Evolutionary conservation across 352 stramenopile species (phyloP).

Genomic region (Globisporangium iwayamae): DNA sequence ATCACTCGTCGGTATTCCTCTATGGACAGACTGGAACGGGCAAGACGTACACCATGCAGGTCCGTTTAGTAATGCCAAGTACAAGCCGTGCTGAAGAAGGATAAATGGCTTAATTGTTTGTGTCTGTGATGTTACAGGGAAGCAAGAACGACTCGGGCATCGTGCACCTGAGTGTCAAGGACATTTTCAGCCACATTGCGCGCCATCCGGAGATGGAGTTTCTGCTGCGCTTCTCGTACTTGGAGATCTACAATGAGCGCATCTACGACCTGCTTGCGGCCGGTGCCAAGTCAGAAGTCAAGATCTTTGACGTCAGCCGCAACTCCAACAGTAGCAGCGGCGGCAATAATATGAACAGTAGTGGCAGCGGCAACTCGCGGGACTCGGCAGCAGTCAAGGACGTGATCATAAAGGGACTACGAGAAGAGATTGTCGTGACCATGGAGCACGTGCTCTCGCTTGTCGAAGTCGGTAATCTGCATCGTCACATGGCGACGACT

Average conservation of each 20-base stretch:
- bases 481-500: slow-evolving; percentile 74
- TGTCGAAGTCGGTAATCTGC: slow-evolving; percentile 72
- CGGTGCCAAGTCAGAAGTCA: slow-evolving; percentile 61
- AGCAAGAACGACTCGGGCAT: slow-evolving; percentile 60
- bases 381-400: slow-evolving; percentile 51
- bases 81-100: not conserved
- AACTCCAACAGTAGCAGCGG: slow-evolving; percentile 21
- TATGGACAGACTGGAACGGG: slow-evolving; percentile 90
- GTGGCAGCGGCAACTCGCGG: slow-evolving; percentile 17
- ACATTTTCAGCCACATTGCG: slow-evolving; percentile 86
- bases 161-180: slow-evolving; percentile 81
- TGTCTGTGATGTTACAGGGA: slow-evolving; percentile 20
- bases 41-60: slow-evolving; percentile 84
- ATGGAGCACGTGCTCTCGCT: slow-evolving; percentile 84
- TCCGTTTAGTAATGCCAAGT: slow-evolving; percentile 7
- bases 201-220: slow-evolving; percentile 55
- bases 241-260: slow-evolving; percentile 99
- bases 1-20: slow-evolving; percentile 87
- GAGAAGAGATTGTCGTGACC: slow-evolving; percentile 73
- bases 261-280: slow-evolving; percentile 94
- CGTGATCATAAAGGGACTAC: slow-evolving; percentile 84
- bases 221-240: slow-evolving; percentile 89
- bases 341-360: slow-evolving; percentile 4
- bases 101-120: not conserved
- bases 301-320: slow-evolving; percentile 68